A percentile compares a stretch with the other conserved stretches of the same genome.
These are phyloP conservation scores for Leptomonas seymouri DNA, from an alignment of 208 protist genomes.

Conservation along the genomic window DNA sequence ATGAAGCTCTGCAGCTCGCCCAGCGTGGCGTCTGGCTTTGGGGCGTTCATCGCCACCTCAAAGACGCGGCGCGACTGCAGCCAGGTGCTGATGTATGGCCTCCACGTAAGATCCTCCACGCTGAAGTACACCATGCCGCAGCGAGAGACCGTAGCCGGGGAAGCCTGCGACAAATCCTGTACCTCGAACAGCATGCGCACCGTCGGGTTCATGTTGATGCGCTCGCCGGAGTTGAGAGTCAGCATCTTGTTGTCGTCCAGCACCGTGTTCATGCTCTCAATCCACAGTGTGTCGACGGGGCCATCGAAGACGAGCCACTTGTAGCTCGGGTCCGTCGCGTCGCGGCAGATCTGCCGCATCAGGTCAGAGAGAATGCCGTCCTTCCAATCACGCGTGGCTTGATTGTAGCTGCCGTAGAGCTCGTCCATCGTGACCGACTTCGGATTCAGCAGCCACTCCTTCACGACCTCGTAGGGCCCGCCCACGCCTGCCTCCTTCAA, in stretches of 20 bases:
- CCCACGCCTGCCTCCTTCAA: conserved; percentile 85
- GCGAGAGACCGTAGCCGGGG: conserved; percentile 98
- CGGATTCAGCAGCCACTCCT: conserved; percentile 95
- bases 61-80: conserved; percentile 82
- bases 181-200: conserved; percentile 99
- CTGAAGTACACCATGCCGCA: conserved; percentile 99
- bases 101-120: conserved; percentile 94
- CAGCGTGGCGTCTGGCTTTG: conserved; percentile 90
- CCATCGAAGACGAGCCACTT: conserved; percentile 99
- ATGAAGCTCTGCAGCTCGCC: conserved; percentile 86
- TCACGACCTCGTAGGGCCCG: conserved; percentile 86
- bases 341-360: conserved; percentile 94
- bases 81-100: conserved; percentile 95
- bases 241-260: conserved; percentile 99
- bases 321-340: conserved; percentile 91
- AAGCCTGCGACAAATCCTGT: conserved; percentile 97
- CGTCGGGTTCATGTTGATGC: conserved; percentile 96
- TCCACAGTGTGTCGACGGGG: conserved; percentile 99
- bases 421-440: conserved; percentile 98
- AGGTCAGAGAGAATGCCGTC: conserved; percentile 97
- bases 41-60: conserved; percentile 90
- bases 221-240: conserved; percentile 98
- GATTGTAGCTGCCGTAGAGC: conserved; percentile 98
- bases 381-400: conserved; percentile 97
- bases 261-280: conserved; percentile 99